phyloP scores from a whole-genome alignment of 768 basidiomycete species.

The Phanerodontia chrysosporium region DNA sequence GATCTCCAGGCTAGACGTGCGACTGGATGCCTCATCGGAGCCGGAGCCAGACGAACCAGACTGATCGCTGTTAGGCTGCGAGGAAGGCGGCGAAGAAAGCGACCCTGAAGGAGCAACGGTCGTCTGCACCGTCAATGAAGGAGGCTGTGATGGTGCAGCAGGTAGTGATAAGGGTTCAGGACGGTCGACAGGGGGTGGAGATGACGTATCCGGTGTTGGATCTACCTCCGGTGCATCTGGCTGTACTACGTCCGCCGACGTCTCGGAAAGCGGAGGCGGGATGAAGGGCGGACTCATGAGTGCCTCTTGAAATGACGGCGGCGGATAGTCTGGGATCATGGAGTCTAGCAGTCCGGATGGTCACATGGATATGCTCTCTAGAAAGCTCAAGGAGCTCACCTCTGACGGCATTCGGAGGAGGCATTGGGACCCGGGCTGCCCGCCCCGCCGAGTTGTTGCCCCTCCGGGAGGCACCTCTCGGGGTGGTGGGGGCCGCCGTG shows the following conservation, averaged over 20 bases:
- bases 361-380: neutral
- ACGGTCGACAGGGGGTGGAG: neutral
- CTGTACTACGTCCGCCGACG: neutral
- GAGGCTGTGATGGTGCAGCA: neutral
- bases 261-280: conserved; percentile 5
- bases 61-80: conserved; percentile 3
- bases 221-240: conserved; percentile 3
- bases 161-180: neutral
- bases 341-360: conserved; percentile 10
- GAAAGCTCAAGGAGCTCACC: neutral
- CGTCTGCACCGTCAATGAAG: neutral
- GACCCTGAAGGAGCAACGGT: neutral
- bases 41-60: conserved; percentile 32
- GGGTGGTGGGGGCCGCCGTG: conserved; percentile 12
- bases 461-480: conserved; percentile 5
- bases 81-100: conserved; percentile 7
- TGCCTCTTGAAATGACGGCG: conserved; percentile 76
- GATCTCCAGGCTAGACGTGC: conserved; percentile 43
- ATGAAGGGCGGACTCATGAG: conserved; percentile 21
- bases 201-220: neutral
- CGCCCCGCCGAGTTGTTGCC: conserved; percentile 1
- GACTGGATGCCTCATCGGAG: conserved; percentile 34
- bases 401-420: neutral
- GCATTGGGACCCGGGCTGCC: neutral
- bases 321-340: conserved; percentile 57